These are phyloP conservation scores for Phytophthora podocarpi DNA, from an alignment of 352 stramenopile genomes.

Conservation along the genomic window DNA sequence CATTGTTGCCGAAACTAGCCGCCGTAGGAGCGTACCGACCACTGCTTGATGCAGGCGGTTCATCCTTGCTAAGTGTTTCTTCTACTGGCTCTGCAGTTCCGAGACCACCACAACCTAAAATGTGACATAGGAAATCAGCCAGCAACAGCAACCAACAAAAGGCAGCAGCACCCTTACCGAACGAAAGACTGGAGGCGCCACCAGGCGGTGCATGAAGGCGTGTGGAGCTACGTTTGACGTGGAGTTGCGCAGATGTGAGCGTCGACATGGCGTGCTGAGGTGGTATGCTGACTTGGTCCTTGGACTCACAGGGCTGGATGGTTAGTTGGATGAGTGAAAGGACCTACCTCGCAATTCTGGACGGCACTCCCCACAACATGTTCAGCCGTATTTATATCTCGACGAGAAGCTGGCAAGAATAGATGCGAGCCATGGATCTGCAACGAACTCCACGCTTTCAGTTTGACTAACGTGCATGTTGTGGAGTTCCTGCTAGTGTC, in stretches of 20 bases:
- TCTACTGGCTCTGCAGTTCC: conserved; percentile 46
- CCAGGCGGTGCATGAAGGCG: conserved; percentile 71
- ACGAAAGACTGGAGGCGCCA: conserved; percentile 69
- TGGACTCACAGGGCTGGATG: neutral
- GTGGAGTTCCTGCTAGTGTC: neutral
- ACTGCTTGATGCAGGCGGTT: conserved; percentile 19
- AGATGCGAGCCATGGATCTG: conserved; percentile 4
- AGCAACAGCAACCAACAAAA: neutral
- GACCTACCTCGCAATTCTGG: neutral
- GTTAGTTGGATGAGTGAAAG: neutral
- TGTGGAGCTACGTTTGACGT: conserved; percentile 82
- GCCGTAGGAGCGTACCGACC: conserved; percentile 13
- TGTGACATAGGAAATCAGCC: neutral
- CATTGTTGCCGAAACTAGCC: conserved; percentile 12
- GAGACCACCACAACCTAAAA: conserved; percentile 49
- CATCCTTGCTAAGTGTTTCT: conserved; percentile 20
- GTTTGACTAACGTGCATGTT: neutral
- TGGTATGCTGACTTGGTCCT: too few species aligned
- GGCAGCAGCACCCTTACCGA: conserved; percentile 40
- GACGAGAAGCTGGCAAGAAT: conserved; percentile 11
- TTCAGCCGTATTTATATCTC: conserved; percentile 19
- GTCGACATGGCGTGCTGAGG: conserved; percentile 60
- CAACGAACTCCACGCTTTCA: neutral
- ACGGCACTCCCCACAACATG: too few species aligned
- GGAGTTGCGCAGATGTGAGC: conserved; percentile 74